Evolutionary conservation across 148 eudicot species (phyloP).

Genomic region (Bassia scoparia): DNA sequence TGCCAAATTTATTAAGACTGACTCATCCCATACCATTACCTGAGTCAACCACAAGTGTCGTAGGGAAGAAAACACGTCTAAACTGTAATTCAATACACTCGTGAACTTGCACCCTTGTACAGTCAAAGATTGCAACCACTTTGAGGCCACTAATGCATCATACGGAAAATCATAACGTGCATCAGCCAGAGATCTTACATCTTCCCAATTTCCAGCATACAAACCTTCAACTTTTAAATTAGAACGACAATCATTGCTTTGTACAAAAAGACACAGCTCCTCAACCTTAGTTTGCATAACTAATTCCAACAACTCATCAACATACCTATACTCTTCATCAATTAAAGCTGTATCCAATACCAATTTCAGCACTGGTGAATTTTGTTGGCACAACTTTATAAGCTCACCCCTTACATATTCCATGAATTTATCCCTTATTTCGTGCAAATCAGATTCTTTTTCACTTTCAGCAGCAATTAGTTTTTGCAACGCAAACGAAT

Average conservation of each 20-base stretch:
- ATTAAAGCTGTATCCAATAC: not conserved
- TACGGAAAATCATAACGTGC: conserved; percentile 6
- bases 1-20: not conserved
- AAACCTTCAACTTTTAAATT: too few species aligned
- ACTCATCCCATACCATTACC: not conserved
- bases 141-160: not conserved
- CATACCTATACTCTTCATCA: not conserved
- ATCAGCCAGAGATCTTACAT: not conserved
- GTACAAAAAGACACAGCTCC: conserved; percentile 1
- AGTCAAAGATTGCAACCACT: conserved; percentile 5
- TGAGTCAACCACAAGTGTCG: not conserved
- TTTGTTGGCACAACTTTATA: not conserved
- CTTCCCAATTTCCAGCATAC: too few species aligned
- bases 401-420: not conserved
- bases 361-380: conserved; percentile 6
- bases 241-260: not conserved
- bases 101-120: not conserved
- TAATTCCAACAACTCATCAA: conserved; percentile 6
- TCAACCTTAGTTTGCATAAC: conserved; percentile 2
- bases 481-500: not conserved
- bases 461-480: not conserved
- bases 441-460: not conserved
- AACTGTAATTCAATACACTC: not conserved
- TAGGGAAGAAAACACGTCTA: not conserved
- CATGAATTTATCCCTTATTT: conserved; percentile 13